Conservation (phyloP, 257 asterid species). For the Plantago ovata region DNA sequence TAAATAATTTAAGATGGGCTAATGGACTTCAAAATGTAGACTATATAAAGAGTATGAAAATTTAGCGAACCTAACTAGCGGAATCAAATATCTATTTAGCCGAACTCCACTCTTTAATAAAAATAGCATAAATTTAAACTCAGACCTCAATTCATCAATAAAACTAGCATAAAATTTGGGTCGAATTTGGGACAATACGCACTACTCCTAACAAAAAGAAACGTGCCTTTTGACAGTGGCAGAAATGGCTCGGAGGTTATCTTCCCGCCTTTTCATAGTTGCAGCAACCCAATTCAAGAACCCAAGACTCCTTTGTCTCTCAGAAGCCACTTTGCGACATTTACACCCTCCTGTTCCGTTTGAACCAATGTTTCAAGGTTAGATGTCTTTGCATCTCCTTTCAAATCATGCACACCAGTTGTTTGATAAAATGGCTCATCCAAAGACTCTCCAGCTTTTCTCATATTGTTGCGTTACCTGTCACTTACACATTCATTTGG, state of each 20-base stretch:
- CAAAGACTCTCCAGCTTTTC: background rate
- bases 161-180: too few species aligned
- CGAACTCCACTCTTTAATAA: too few species aligned
- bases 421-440: conserved; percentile 36
- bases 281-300: conserved; percentile 19
- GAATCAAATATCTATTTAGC: too few species aligned
- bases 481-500: background rate
- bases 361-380: conserved; percentile 36
- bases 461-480: too few species aligned
- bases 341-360: conserved; percentile 12
- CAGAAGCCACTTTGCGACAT: conserved; percentile 16
- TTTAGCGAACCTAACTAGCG: too few species aligned
- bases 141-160: too few species aligned
- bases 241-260: conserved; percentile 30
- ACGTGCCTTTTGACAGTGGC: background rate
- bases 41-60: too few species aligned
- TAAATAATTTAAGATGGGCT: too few species aligned
- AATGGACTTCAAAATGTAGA: too few species aligned
- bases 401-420: conserved; percentile 19
- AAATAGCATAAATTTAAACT: too few species aligned
- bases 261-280: conserved; percentile 33
- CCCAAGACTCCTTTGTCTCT: conserved; percentile 5
- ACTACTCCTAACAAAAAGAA: too few species aligned
- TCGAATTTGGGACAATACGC: too few species aligned
- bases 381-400: background rate